Evolutionary conservation across 495 filamentous ascomycete species (phyloP), one percentile per base, ranked within the genome.

Genomic region (Chaetomium cochliodes): DNA sequence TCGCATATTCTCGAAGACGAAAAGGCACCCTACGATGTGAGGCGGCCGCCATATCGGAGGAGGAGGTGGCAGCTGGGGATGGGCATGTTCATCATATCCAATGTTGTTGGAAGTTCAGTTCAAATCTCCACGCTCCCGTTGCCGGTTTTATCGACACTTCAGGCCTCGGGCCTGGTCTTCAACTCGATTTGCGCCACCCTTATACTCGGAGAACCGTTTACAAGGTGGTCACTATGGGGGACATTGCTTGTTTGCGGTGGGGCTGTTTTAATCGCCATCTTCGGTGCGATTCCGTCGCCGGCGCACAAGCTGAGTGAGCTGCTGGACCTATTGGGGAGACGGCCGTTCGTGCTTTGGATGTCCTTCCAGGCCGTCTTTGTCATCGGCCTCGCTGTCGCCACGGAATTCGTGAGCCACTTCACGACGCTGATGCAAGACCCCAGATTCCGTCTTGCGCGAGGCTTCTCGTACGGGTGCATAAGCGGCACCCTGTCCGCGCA

Each of bases 51-150:
- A 5, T 93, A 97, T 76, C 87, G 89, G 71, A 86, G 94, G 73
- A 85, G 96, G 74, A 84, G 92, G 84, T 99, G 94, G 94, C 94
- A 99, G 88, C 78, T 97, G 63, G 94, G 94, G 58, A 98, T 99
- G 91, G 83, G 87, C 67, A 96, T 99, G 87, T 99, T 98, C 80
- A 85, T 99, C 65, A 79, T 96, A 58, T 87, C 93, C 66, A 99
- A 99, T 69, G 83, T 99, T 60, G 81, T 97, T 58, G 94, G 94
- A 25, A 97, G 92, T 75, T 92, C 91, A 5, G 94, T 99, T 64
- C 94, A 99, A 73, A 98, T 99, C 73, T 98, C 94, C 7, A 97
- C 92, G 6, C 84, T 99, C 52, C 94, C 94, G 2, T 82, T 99
- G 20, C 96, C 96, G 5, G 92, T 99, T 15, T 83, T 99, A 22